These are phyloP conservation scores for Crucibulum laeve DNA, from an alignment of 768 basidiomycete genomes.

Conservation along the genomic window DNA sequence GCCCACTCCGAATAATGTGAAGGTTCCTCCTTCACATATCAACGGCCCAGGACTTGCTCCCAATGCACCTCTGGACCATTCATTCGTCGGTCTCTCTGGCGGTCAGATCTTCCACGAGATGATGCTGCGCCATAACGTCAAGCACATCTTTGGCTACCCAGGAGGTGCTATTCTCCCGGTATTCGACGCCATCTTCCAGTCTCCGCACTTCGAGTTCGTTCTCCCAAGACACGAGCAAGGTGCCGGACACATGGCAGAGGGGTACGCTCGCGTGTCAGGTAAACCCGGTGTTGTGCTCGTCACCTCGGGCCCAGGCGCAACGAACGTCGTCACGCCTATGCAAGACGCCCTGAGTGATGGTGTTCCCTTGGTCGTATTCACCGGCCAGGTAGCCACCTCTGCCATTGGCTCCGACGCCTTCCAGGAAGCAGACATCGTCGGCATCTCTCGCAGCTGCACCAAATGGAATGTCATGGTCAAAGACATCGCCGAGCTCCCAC, in stretches of 20 bases:
- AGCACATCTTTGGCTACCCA: conserved; percentile 97
- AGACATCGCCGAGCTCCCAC: conserved; percentile 89
- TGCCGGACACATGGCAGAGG: conserved; percentile 98
- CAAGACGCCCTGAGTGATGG: conserved; percentile 96
- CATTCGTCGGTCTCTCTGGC: conserved; percentile 91
- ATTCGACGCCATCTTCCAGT: conserved; percentile 99
- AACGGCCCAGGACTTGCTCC: conserved; percentile 35
- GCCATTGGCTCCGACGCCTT: conserved; percentile 98
- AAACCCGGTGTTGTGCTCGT: conserved; percentile 98
- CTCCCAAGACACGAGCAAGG: conserved; percentile 97
- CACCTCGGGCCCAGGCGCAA: conserved; percentile 96
- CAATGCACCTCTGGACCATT: conserved; percentile 60
- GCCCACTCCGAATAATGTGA: conserved; percentile 30
- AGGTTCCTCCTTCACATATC: conserved; percentile 24
- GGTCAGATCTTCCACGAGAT: conserved; percentile 99
- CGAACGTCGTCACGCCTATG: conserved; percentile 97
- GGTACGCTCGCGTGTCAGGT: conserved; percentile 95
- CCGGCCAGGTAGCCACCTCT: conserved; percentile 98
- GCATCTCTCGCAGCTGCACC: conserved; percentile 95
- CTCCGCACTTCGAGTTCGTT: conserved; percentile 90
- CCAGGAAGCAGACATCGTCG: conserved; percentile 96
- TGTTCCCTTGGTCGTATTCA: conserved; percentile 91
- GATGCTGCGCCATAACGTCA: conserved; percentile 96
- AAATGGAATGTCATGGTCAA: conserved; percentile 99
- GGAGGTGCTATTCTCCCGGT: conserved; percentile 98